phyloP scores from a whole-genome alignment of 352 stramenopile genomes.

The Globisporangium spinosum region DNA sequence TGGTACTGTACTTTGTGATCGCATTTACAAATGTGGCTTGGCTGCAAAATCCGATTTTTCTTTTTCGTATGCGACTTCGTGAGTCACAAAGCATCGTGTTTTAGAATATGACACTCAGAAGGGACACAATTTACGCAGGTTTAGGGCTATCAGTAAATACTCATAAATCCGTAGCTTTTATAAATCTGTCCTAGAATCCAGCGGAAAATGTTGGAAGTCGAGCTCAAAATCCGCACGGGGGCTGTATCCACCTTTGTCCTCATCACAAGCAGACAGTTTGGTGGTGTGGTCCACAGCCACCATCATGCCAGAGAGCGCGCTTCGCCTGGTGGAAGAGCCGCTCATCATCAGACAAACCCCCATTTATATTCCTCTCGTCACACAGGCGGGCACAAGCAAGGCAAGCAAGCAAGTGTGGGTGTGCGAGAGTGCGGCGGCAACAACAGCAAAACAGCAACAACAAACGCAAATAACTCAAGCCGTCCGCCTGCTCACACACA shows the following conservation, averaged over 20 bases:
- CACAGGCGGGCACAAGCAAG: not conserved
- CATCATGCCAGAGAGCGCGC: not conserved
- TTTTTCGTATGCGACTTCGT: no score
- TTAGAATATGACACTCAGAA: not conserved
- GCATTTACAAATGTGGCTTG: no score
- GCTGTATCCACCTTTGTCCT: not conserved
- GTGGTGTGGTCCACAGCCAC: not conserved
- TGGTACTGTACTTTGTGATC: no score
- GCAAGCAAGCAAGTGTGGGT: not conserved
- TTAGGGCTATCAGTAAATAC: no score
- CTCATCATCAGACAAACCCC: not conserved
- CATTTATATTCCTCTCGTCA: not conserved
- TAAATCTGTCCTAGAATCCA: not conserved
- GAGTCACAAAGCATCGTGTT: not conserved
- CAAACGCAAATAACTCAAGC: not conserved
- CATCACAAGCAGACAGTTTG: not conserved
- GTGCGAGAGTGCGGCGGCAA: not conserved
- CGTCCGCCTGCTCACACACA: not conserved
- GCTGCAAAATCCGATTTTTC: no score
- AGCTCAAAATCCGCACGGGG: not conserved
- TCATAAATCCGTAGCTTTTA: not conserved
- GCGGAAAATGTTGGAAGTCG: not conserved
- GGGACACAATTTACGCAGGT: no score
- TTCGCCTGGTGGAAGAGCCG: conserved; percentile 1
- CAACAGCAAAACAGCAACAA: conserved; percentile 1